Base-by-base conservation (phyloP, 116 monocot species). In the Thalassia testudinum region DNA sequence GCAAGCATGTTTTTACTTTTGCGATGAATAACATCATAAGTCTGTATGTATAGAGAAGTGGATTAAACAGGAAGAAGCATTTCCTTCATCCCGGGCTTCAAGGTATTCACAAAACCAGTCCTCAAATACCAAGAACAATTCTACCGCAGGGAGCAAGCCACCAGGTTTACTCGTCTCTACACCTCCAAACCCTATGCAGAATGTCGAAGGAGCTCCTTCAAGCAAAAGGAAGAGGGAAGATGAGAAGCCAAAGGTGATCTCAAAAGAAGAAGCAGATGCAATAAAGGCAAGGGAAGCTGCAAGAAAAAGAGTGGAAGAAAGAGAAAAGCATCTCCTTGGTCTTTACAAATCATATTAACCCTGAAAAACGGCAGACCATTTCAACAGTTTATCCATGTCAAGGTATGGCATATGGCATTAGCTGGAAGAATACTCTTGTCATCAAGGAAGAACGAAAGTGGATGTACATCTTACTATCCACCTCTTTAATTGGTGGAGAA, bases 231-330 rank as follows among this genome's bases (percentile, higher is more conserved):
- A 93, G 60, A 61, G 93, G 62, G 83, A 55, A 25, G 71, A 78
- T 66, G 73, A 23, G 12, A 81, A 81, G 47, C 59, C 73, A 5
- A 93, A 87, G 57, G 63, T 34, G 21, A 38, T 76, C 21, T 78
- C 87, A 5, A 81, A 87, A 63, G 93, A 93, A 65, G 93, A 93
- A 76, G 66, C 62, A 23, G 69, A 67, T 20, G 93, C 93, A 20
- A 65, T 83, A 11, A 87, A 74, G 66, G 83, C 93, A 30, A 80
- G 84, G 58, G 93, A 87, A 65, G 93, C 87, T 25, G 93, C 93
- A 30, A 75, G 75, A 52, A 93, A 93, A 69, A 80, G 93, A 64
- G 63, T 93, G 49, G 93, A 93, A 40, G 84, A 83, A 51, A 83
- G 93, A 55, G 93, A 93, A 50, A 87, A 87, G 62, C 83, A 77